Base-by-base conservation (phyloP, 768 basidiomycete genomes). In the Russula abietina region DNA sequence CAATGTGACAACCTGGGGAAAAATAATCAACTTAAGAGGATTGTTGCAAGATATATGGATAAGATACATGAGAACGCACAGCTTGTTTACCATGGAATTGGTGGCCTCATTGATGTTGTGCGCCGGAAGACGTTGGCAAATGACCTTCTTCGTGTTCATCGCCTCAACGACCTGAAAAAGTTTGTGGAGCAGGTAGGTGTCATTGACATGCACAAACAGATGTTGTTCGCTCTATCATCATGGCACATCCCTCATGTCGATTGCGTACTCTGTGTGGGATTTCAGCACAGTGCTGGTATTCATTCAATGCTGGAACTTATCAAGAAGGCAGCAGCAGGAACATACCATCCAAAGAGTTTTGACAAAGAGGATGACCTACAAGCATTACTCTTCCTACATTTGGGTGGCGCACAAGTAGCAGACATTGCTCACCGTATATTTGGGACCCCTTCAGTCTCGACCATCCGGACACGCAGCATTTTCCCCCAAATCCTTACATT, bases 281-380 rank as follows among this genome's bases (percentile, higher is more conserved):
- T 41, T 2, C 22, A 7, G 10, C 28, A 26, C 1, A 8, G 30
- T 0, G 24, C 36, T 7, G 38, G 50, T 3, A 33, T 32, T 2
- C 50, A 32, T 2, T 9, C 28, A 17, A 51, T 62, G 12, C 48
- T 62, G 1, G 22, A 56, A 12, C 2, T 62, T 5, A 1, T 52
- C 1, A 17, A 33, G 24, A 52, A 57, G 28, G 55, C 55, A 2
- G 38, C 55, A 9, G n/a, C 22, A 6, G 50, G 55, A 9, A 8
- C 22, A 1, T 62, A 62, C 48, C 55, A 28, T 4, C 61, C 61
- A 9, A 57, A 52, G 17, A n/a, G 55, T 2, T 62, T 52, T 33
- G n/a, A 22, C 4, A 32, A 62, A 14, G 38, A 57, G 9, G 49
- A 62, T 1, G 46, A 62, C 8, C n/a, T 57, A 1, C 48, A n/a